Evolutionary conservation across 2,329 filamentous ascomycete species (phyloP).

Genomic region (Exophiala aquamarina): DNA sequence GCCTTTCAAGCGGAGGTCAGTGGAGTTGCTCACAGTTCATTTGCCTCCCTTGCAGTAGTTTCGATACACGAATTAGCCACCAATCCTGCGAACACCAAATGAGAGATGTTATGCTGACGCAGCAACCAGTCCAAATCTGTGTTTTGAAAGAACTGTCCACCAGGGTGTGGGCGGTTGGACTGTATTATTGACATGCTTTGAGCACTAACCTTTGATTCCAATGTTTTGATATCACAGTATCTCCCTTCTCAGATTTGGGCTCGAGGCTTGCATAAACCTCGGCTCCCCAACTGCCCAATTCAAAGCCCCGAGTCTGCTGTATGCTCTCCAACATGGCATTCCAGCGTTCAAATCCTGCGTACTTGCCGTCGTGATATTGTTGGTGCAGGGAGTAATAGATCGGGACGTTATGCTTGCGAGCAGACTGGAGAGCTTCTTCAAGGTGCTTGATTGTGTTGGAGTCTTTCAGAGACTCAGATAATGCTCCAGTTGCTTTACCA

Average conservation of each 20-base stretch:
- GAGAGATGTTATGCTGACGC: conserved; percentile 33
- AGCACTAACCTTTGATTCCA: conserved; percentile 30
- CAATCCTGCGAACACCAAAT: conserved; percentile 35
- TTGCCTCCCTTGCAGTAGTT: conserved; percentile 35
- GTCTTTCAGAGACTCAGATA: conserved; percentile 6
- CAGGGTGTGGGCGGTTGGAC: no score
- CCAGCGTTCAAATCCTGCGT: conserved; percentile 33
- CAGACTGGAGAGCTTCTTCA: conserved; percentile 27
- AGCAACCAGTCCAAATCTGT: conserved; percentile 39
- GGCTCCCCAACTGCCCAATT: conserved; percentile 31
- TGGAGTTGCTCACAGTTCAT: conserved; percentile 28
- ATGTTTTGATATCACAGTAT: conserved; percentile 35
- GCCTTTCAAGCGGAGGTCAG: no score
- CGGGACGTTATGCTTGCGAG: conserved; percentile 30
- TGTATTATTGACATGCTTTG: no score
- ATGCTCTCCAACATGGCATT: conserved; percentile 24
- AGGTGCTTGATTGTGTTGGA: conserved; percentile 31
- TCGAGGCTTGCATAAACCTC: conserved; percentile 33
- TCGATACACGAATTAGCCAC: conserved; percentile 37
- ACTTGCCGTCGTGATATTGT: conserved; percentile 26
- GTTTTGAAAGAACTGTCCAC: conserved; percentile 34
- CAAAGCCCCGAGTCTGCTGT: conserved; percentile 28
- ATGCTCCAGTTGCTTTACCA: conserved; percentile 20
- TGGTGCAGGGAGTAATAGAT: conserved; percentile 39
- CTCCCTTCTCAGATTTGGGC: conserved; percentile 31